These are phyloP conservation scores for Aquilaria malaccensis DNA, from an alignment of 345 rosid genomes.

Conservation along the genomic window DNA sequence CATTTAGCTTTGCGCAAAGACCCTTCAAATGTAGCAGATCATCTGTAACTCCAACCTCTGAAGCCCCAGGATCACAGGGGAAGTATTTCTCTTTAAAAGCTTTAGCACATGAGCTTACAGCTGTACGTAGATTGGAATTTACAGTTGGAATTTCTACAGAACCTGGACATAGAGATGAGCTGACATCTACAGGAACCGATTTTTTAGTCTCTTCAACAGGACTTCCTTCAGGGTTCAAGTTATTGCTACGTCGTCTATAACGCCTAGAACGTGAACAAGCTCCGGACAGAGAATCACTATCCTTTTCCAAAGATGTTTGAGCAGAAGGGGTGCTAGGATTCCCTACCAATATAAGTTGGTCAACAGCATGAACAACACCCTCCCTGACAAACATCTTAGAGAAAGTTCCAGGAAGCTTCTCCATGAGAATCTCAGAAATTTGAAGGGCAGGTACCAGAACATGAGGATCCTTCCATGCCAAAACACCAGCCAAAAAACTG, in stretches of 20 bases:
- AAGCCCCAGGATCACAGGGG: conserved; percentile 61
- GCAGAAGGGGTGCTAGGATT: conserved; percentile 35
- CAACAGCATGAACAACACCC: conserved; percentile 98
- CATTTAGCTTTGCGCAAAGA: conserved; percentile 74
- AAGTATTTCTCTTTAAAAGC: conserved; percentile 86
- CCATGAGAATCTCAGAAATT: conserved; percentile 97
- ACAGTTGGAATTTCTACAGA: conserved; percentile 58
- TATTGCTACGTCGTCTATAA: conserved; percentile 74
- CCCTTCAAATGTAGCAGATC: conserved; percentile 81
- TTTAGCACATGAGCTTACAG: conserved; percentile 85
- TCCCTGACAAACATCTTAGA: conserved; percentile 93
- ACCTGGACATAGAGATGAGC: conserved; percentile 62
- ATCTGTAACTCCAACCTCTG: conserved; percentile 88
- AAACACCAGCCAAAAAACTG: conserved; percentile 95
- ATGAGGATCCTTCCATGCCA: conserved; percentile 99
- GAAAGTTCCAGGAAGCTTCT: conserved; percentile 94
- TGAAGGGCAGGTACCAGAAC: conserved; percentile 96
- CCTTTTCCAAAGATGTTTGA: conserved; percentile 61
- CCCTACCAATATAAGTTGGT: conserved; percentile 79
- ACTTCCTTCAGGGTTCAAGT: conserved; percentile 59
- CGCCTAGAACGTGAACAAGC: conserved; percentile 81
- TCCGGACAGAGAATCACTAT: conserved; percentile 61
- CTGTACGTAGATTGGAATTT: conserved; percentile 56
- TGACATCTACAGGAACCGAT: conserved; percentile 42
- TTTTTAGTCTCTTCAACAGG: conserved; percentile 57